Evolutionary conservation across 805 yeast species (phyloP).

Genomic region (Yueomyces sp.): DNA sequence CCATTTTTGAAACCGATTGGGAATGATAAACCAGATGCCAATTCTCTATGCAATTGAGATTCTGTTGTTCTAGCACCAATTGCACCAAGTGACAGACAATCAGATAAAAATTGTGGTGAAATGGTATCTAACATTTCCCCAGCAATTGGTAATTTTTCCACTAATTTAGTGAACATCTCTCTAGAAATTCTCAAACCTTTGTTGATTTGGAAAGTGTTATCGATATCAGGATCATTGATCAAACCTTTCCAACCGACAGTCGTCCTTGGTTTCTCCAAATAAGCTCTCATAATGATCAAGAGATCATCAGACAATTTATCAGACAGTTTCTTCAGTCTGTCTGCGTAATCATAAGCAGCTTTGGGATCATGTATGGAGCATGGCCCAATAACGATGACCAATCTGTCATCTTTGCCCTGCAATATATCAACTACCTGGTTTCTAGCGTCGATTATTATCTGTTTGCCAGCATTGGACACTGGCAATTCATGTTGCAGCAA

Average conservation of each 20-base stretch:
- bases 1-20: constrained; percentile 98
- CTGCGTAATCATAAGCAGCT: constrained; percentile 82
- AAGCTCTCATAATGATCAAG: constrained; percentile 89
- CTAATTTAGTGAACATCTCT: constrained; percentile 69
- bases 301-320: constrained; percentile 66
- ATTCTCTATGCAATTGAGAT: constrained; percentile 94
- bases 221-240: constrained; percentile 91
- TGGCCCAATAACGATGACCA: constrained; percentile 86
- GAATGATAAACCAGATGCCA: constrained; percentile 96
- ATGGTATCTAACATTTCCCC: constrained; percentile 97
- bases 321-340: constrained; percentile 48
- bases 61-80: constrained; percentile 99
- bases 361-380: constrained; percentile 90
- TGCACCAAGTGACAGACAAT: constrained; percentile 87
- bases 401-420: constrained; percentile 66
- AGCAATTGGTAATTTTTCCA: constrained; percentile 80
- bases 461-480: constrained; percentile 38
- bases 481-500: constrained; percentile 77
- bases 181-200: constrained; percentile 85
- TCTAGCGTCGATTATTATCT: constrained; percentile 66
- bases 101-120: constrained; percentile 90
- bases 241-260: constrained; percentile 99
- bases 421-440: constrained; percentile 64
- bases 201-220: constrained; percentile 86
- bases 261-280: constrained; percentile 95